Evolutionary conservation across 257 asterid species (phyloP), one percentile per base, ranked within the genome.

Genomic region (Solanum pinnatisectum): DNA sequence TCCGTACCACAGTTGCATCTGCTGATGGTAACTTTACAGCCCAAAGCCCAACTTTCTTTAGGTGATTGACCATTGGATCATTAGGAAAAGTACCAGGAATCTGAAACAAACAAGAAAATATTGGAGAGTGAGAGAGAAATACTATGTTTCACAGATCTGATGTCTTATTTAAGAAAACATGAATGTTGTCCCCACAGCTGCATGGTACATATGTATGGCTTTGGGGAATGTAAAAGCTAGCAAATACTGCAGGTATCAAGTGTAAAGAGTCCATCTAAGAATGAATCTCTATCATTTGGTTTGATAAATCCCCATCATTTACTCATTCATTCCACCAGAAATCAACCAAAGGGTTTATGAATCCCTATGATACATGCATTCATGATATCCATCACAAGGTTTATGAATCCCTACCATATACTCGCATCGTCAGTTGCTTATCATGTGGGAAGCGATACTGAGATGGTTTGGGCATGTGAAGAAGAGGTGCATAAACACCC

Each of bases 11-110:
- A 22, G 88, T 82, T 32, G 98, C 89, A 92, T 96, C 98, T 0
- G 98, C 98, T 35, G 98, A 95, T 71, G 99, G 98, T 74, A 96
- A 92, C 92, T 90, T 93, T 83, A 96, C 79, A 40, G 95, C 98
- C 98, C 98, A 94, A 40, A 94, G 94, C 60, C 90, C 94, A 27
- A 96, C 88, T 89, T 94, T 30, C 85, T 92, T 94, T 81, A 94
- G 96, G 94, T 93, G 96, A 86, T 96, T 96, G 3, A 94, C 63
- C 83, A 87, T 44, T 39, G 94, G 84, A 39, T 93, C 97, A 83
- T 93, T 93, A 8, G 91, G 84, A 5, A 97, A 71, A 71, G 97
- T 93, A 52, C 98, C 99, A 27, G 95, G 97, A 92, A 96, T 94
- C 98, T 96, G 93, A 85, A 91, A 46, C 10, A 40, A 56, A 73